Conservation (phyloP, 148 eudicot genomes). For the Cornus suecica region DNA sequence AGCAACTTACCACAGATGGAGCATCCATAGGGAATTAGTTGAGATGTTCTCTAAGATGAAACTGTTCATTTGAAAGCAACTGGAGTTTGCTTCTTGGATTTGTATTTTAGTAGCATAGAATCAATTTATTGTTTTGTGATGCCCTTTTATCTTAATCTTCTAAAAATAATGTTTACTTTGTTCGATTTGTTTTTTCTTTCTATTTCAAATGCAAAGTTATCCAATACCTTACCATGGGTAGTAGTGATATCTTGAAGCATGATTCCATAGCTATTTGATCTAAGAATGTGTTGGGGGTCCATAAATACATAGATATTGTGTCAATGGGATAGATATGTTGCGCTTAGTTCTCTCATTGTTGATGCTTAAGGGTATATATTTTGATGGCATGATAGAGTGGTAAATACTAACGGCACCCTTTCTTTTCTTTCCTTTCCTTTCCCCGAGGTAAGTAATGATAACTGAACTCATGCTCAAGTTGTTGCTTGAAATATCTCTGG, state of each 20-base stretch:
- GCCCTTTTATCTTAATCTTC: neutral
- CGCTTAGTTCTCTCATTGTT: neutral
- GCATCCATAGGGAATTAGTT: neutral
- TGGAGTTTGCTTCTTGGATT: too few relatives aligned
- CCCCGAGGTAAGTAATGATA: too few relatives aligned
- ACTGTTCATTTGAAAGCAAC: neutral
- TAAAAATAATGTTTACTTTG: neutral
- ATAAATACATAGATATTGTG: too few relatives aligned
- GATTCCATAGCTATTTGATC: neutral
- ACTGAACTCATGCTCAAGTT: too few relatives aligned
- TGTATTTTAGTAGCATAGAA: neutral
- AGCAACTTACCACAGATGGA: neutral
- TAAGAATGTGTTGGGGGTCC: neutral
- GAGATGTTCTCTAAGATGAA: neutral
- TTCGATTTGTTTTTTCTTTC: neutral
- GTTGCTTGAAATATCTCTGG: too few relatives aligned
- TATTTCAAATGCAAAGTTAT: neutral
- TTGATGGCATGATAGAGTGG: too few relatives aligned
- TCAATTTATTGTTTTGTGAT: too few relatives aligned
- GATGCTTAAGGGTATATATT: too few relatives aligned
- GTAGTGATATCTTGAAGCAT: neutral
- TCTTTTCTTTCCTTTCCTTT: too few relatives aligned
- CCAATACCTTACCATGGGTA: neutral
- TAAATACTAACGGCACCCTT: too few relatives aligned
- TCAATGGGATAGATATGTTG: neutral